Base-by-base conservation (phyloP, 2,329 filamentous ascomycete genomes). In the Nannizziopsis arthrosporioides region DNA sequence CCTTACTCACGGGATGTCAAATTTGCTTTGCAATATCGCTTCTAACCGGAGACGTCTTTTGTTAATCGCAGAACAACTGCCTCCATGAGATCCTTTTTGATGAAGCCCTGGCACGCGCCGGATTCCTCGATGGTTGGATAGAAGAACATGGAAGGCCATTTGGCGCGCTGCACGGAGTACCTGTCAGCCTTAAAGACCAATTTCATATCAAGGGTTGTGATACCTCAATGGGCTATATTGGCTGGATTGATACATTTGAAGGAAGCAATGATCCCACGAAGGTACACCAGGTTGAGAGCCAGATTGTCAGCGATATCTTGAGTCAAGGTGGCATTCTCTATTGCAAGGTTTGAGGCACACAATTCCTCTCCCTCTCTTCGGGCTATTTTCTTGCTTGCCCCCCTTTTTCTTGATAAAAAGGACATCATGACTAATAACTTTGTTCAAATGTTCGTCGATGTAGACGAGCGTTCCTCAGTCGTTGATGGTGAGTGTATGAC, bases 401-500 rank as follows among this genome's bases (percentile, higher is more conserved):
- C n/a, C n/a, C n/a, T n/a, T n/a, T n/a, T n/a, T n/a, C n/a, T n/a
- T n/a, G n/a, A n/a, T n/a, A n/a, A n/a, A n/a, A n/a, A n/a, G n/a
- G n/a, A n/a, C n/a, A n/a, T n/a, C n/a, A n/a, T n/a, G n/a, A n/a
- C n/a, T n/a, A n/a, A n/a, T n/a, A n/a, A n/a, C n/a, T n/a, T n/a
- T n/a, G n/a, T n/a, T n/a, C n/a, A n/a, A n/a, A n/a, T n/a, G n/a
- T n/a, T n/a, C n/a, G n/a, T n/a, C n/a, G n/a, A n/a, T n/a, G n/a
- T n/a, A 78, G 64, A 78, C 76, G 0, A 77, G 73, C 53, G 69
- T 77, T 3, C 74, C 75, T 0, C 81, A 77, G 1, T 77, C 78
- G 10, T 80, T 82, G 72, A 82, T 84, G 80, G 44, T 48, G 36
- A 32, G 44, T n/a, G n/a, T n/a, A n/a, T n/a, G n/a, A n/a, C n/a